phyloP scores from a whole-genome alignment of 1,284 basidiomycete species.

The Papiliotrema nemorosa region DNA sequence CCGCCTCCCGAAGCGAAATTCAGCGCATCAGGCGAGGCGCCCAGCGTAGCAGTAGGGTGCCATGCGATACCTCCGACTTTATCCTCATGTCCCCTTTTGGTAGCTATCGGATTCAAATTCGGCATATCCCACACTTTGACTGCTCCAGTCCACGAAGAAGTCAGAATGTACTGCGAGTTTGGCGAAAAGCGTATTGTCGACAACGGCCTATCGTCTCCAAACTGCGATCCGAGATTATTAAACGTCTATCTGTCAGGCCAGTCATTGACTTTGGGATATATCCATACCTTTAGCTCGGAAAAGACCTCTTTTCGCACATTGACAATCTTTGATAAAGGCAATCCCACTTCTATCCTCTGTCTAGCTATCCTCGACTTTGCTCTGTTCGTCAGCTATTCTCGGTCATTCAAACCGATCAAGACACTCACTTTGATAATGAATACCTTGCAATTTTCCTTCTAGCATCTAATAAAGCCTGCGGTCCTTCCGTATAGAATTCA shows the following conservation, averaged over 20 bases:
- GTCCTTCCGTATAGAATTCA: constrained; percentile 94
- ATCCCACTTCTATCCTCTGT: constrained; percentile 79
- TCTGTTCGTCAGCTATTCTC: constrained; percentile 72
- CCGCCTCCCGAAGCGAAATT: constrained; percentile 91
- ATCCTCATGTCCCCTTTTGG: constrained; percentile 78
- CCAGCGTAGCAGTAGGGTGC: constrained; percentile 91
- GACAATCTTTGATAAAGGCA: constrained; percentile 86
- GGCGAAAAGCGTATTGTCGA: constrained; percentile 94
- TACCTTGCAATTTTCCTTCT: constrained; percentile 81
- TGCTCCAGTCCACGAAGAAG: constrained; percentile 92
- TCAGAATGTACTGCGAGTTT: constrained; percentile 79
- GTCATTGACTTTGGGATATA: not conserved
- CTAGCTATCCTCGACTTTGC: constrained; percentile 85
- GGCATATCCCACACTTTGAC: constrained; percentile 96
- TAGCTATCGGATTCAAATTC: constrained; percentile 69
- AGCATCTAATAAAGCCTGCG: constrained; percentile 76
- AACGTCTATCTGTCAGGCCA: constrained; percentile 60
- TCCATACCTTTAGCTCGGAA: constrained; percentile 75
- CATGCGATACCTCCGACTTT: constrained; percentile 93
- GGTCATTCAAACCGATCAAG: constrained; percentile 46
- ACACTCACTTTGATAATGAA: constrained; percentile 80
- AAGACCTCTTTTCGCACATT: constrained; percentile 88
- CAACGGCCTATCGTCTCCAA: constrained; percentile 92
- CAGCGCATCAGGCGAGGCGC: constrained; percentile 63
- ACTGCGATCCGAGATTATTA: constrained; percentile 91